A percentile compares a stretch with the other conserved stretches of the same genome.
Conservation (phyloP, 129 eudicot genomes). For the Ambrosia trifida region DNA sequence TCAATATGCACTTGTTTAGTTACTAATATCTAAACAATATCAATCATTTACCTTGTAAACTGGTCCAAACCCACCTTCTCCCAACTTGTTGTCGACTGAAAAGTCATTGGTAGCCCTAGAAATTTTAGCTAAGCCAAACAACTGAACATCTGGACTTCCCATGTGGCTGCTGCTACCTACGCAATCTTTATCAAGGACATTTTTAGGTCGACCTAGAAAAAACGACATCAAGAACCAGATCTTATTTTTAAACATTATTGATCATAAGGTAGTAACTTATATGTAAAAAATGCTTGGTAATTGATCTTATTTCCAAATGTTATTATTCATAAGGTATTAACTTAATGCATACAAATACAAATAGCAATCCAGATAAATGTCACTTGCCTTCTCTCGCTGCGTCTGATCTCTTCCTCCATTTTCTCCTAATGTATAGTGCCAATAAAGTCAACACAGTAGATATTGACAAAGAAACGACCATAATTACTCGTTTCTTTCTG, state of each 20-base stretch:
- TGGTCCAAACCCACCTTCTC: neutral
- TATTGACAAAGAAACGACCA: neutral
- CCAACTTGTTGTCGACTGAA: neutral
- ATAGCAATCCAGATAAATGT: too few relatives aligned
- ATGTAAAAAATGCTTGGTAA: too few relatives aligned
- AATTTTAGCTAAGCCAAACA: neutral
- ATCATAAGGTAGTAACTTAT: too few relatives aligned
- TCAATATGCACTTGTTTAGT: neutral
- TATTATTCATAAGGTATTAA: too few relatives aligned
- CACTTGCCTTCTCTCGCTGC: too few relatives aligned
- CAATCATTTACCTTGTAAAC: neutral
- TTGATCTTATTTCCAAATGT: too few relatives aligned
- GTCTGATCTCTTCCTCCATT: constrained; percentile 1
- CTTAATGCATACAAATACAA: too few relatives aligned
- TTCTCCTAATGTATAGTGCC: neutral
- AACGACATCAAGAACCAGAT: too few relatives aligned
- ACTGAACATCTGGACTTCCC: neutral
- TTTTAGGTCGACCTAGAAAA: too few relatives aligned
- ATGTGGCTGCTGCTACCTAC: neutral
- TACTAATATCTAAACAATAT: neutral
- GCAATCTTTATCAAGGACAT: too few relatives aligned
- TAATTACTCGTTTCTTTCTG: constrained; percentile 5
- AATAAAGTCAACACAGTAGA: neutral
- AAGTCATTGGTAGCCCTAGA: neutral
- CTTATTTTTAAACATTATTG: too few relatives aligned